Evolutionary conservation across 2,329 filamentous ascomycete species (phyloP), one percentile per base, ranked within the genome.

Genomic region (Ophiostoma piceae): DNA sequence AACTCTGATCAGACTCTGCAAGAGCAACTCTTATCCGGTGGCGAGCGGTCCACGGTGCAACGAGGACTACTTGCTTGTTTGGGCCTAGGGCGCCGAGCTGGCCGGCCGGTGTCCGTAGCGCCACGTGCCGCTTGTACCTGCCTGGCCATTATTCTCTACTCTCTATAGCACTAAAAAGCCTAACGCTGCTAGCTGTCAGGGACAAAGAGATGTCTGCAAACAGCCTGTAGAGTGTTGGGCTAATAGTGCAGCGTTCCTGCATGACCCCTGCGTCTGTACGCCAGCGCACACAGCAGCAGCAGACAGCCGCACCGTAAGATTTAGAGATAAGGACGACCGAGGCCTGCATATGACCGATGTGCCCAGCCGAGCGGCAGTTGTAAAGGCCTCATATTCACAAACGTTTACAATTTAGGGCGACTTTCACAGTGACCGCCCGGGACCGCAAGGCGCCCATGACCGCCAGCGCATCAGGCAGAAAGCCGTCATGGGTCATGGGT

Each of bases 121-220:
- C 57, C 67, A 68, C 29, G 67, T 68, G 32, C 11, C 51, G 51
- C 67, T 41, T 68, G 67, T 16, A 57, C 43, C 43, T 64, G 22
- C 51, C 12, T 22, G 26, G 26, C 26, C n/a, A n/a, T n/a, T n/a
- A n/a, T n/a, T n/a, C n/a, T n/a, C 26, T 29, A 29, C 26, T 29
- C 26, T 29, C 26, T 29, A 29, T 29, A 29, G 26, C 26, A 57
- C 51, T 22, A 57, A 57, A 54, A 57, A 22, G 51, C 51, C 51
- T 26, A 57, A 29, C 22, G 12, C 6, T 57, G 51, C n/a, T 26
- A 57, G 51, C 51, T 35, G 35, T n/a, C 51, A 41, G 12, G 51
- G 9, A 57, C 51, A 57, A 57, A 57, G n/a, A 57, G 11, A 6
- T 16, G 43, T 57, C 51, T 26, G 51, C 51, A 57, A 57, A 26